Evolutionary conservation across 192 early-diverging fungal species (phyloP), one percentile per base, ranked within the genome.

Genomic region (Backusella luteola): DNA sequence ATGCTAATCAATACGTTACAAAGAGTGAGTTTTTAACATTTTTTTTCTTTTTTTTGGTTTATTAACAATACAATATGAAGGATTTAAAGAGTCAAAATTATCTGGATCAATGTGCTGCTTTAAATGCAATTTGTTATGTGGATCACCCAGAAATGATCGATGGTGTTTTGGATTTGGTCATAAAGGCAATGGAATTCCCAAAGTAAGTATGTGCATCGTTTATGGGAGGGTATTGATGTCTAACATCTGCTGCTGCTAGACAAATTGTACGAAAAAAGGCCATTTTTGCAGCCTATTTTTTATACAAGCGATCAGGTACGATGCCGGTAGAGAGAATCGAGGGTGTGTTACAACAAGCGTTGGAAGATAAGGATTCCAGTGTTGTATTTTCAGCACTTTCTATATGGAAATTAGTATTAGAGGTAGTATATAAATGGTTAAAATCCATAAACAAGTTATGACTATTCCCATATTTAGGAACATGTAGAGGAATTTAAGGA

Each of bases 1-100:
- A 87, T 89, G 88, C 67, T 89, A 17, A 79, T 87, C 17, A 89
- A 89, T 73, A 89, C 88, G 6, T 67, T 89, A 11, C 86, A 87
- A 81, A 81, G 84, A 77, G 87, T 84, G 76, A 69, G 67, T 44
- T 15, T 53, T 21, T 21, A 8, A 32, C 32, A 3, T 32, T 23
- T 21, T 49, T 23, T 21, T 3, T 6, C 23, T 23, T 8, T 0
- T 53, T 21, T 19, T 2, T 1, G 15, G 6, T 19, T 2, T 7
- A 53, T 23, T 53, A 53, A n/a, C 17, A 53, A 53, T 3, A 53
- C 8, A 56, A 56, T n/a, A 56, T 9, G 19, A 56, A 88, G 87
- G 88, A 89, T 76, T 69, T 89, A 36, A 84, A 84, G n/a, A 89
- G 88, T 78, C 83, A 76, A 34, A 85, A 86, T 59, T 81, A 84